A percentile compares a stretch with the other conserved stretches of the same genome.
Conservation (phyloP, 257 asterid species). For the Nicotiana otophora region DNA sequence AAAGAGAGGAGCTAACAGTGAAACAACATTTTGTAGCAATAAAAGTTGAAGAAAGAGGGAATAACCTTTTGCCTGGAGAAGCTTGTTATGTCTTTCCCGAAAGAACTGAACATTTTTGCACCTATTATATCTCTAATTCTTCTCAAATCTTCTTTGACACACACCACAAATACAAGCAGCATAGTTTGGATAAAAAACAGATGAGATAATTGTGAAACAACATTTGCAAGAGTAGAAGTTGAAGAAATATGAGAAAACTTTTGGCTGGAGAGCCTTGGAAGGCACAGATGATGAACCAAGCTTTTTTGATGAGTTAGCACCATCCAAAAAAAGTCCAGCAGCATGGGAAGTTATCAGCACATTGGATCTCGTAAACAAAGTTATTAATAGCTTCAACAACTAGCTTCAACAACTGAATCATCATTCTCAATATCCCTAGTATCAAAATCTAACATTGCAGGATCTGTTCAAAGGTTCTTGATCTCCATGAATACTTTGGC, state of each 20-base stretch:
- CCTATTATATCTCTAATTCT: not conserved
- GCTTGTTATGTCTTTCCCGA: not conserved
- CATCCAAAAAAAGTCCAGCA: not conserved
- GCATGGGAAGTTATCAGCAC: not conserved
- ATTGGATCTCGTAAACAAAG: not conserved
- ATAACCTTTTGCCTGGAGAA: not conserved
- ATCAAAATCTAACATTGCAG: not conserved
- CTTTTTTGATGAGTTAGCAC: not conserved
- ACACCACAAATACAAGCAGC: not conserved
- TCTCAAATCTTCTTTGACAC: not conserved
- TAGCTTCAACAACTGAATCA: not conserved
- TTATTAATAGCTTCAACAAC: not conserved
- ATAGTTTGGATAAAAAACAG: not conserved
- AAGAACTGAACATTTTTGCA: not conserved
- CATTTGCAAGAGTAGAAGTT: not conserved
- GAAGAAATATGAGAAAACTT: not conserved
- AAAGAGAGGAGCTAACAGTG: not conserved
- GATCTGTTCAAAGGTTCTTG: not conserved
- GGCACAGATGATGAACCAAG: not conserved
- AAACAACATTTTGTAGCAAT: not conserved
- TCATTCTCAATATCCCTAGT: not conserved
- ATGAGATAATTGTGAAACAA: not conserved
- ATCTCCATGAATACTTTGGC: not conserved
- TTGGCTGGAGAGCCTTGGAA: not conserved
- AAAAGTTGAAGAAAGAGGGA: not conserved